These are phyloP conservation scores for Racocetra persica DNA, from an alignment of 371 early-diverging fungal genomes.

Conservation along the genomic window DNA sequence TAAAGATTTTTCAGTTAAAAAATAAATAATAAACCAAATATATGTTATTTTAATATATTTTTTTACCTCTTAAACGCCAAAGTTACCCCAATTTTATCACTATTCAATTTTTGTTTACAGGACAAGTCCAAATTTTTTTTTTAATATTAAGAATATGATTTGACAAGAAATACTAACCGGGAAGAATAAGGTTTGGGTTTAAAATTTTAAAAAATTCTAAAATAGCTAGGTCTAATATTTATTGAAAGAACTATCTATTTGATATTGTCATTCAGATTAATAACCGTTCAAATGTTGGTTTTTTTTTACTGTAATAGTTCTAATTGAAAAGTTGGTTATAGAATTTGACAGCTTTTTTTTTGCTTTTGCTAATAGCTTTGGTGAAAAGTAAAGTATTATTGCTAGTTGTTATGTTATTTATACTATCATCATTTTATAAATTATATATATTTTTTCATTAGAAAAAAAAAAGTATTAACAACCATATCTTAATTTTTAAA, in stretches of 20 bases:
- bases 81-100: not conserved
- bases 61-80: not conserved
- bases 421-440: too few relatives aligned
- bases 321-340: too few relatives aligned
- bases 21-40: constrained; percentile 1
- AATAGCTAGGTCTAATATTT: not conserved
- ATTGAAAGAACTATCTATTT: constrained; percentile 10
- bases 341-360: too few relatives aligned
- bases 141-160: constrained; percentile 2
- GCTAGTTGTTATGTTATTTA: too few relatives aligned
- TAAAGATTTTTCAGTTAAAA: not conserved
- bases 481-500: too few relatives aligned
- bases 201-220: constrained; percentile 15
- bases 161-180: not conserved
- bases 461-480: too few relatives aligned
- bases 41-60: constrained; percentile 13
- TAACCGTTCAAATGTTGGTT: not conserved
- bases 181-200: constrained; percentile 5
- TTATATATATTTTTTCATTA: too few relatives aligned
- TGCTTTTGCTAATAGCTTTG: too few relatives aligned
- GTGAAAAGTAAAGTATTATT: too few relatives aligned
- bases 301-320: too few relatives aligned
- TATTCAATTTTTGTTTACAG: not conserved
- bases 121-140: not conserved
- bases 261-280: not conserved